A percentile compares a stretch with the other conserved stretches of the same genome.
Conservation (phyloP, 495 filamentous ascomycete species). For the Neurospora pannonica region DNA sequence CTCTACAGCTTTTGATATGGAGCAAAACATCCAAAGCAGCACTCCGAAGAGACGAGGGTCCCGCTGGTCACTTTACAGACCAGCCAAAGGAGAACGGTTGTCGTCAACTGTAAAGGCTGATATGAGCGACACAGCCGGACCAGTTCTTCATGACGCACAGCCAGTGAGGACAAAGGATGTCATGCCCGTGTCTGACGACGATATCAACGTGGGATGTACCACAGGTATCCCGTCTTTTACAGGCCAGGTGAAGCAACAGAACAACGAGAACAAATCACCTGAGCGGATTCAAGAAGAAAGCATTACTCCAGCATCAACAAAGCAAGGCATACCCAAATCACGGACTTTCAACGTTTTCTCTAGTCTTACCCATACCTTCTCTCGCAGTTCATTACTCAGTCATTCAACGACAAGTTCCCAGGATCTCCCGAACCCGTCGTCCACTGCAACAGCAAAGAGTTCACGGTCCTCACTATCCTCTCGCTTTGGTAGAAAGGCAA, state of each 20-base stretch:
- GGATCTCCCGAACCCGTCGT: not conserved
- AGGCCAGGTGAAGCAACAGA: not conserved
- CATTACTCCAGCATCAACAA: not conserved
- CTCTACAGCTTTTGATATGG: not conserved
- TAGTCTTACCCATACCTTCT: slow-evolving; percentile 29
- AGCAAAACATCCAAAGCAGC: not conserved
- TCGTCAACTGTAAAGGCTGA: not conserved
- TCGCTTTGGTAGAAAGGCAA: slow-evolving; percentile 1
- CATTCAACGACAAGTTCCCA: not conserved
- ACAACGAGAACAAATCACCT: slow-evolving; percentile 10
- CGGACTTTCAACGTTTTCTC: slow-evolving; percentile 31
- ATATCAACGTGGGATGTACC: not conserved
- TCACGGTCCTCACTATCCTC: not conserved
- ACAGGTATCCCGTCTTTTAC: not conserved
- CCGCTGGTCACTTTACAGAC: not conserved
- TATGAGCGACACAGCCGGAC: not conserved
- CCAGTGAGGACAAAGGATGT: not conserved
- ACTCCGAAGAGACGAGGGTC: not conserved
- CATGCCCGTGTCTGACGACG: not conserved
- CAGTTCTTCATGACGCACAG: not conserved
- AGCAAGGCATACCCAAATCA: slow-evolving; percentile 20
- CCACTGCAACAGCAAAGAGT: not conserved
- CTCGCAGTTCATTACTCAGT: slow-evolving; percentile 17
- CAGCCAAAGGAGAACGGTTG: not conserved
- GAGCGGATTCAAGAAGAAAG: not conserved